Conservation (phyloP, 768 basidiomycete genomes). For the Psilocybe subaeruginosa region DNA sequence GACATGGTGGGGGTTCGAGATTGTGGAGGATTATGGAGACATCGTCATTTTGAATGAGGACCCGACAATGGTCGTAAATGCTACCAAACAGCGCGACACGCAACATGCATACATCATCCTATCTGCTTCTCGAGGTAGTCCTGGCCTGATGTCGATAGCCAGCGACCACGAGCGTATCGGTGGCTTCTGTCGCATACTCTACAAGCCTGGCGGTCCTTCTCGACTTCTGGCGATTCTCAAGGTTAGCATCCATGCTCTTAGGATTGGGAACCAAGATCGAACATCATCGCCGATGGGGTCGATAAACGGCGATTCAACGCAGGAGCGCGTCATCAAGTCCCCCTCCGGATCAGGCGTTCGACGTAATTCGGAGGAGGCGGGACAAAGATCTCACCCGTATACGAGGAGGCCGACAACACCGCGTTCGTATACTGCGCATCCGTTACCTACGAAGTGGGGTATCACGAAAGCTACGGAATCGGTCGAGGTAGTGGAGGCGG, state of each 20-base stretch:
- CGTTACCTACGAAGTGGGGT: conserved; percentile 36
- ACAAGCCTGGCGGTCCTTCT: conserved; percentile 88
- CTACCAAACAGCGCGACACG: conserved; percentile 59
- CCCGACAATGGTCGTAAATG: conserved; percentile 53
- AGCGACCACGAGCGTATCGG: conserved; percentile 78
- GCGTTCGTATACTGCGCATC: conserved; percentile 53
- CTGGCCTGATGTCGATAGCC: conserved; percentile 61
- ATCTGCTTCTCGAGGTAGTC: conserved; percentile 69
- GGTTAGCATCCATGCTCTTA: conserved; percentile 59
- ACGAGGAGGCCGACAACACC: conserved; percentile 56
- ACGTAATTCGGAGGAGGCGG: conserved; percentile 50
- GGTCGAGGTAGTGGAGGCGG: conserved; percentile 24
- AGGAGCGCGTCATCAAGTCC: conserved; percentile 8
- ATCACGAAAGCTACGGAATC: conserved; percentile 35
- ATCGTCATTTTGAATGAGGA: conserved; percentile 87
- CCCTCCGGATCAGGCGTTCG: conserved; percentile 16
- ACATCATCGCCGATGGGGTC: conserved; percentile 19
- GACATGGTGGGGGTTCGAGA: conserved; percentile 77
- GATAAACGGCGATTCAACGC: conserved; percentile 12
- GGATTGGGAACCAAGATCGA: conserved; percentile 43
- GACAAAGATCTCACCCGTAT: conserved; percentile 7
- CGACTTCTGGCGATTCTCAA: conserved; percentile 70
- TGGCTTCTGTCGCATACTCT: conserved; percentile 86
- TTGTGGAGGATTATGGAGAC: conserved; percentile 54
- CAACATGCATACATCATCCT: conserved; percentile 75